Evolutionary conservation across 2,329 filamentous ascomycete species (phyloP), one percentile per base, ranked within the genome.

Genomic region (Stachybotrys elegans): DNA sequence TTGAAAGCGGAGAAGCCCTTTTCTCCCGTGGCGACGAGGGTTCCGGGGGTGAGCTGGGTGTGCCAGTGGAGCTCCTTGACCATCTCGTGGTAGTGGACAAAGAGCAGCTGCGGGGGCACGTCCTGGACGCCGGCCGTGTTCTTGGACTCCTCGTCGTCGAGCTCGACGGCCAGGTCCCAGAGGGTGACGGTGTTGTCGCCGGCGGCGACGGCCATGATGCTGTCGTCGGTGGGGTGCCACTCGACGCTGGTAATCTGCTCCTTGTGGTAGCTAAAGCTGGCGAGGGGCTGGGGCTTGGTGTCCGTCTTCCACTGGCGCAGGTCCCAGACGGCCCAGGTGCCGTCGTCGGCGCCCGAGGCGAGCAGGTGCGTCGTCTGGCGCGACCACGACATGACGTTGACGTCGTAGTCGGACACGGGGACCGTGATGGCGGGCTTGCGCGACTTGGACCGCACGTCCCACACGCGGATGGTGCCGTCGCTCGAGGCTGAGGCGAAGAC

Each of bases 21-120:
- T 58, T 90, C 86, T 9, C 93, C 93, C 1, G 93, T 98, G 2
- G 89, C 90, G 68, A 97, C 84, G 48, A 97, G 70, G 25, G 83
- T 83, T 22, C 93, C 93, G n/a, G n/a, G n/a, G 1, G 89, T 87
- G 62, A 97, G 95, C 71, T 98, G 93, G 25, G 86, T 87, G 70
- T 97, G 92, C 92, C 93, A 98, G 70, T 98, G 93, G 29, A 91
- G 71, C 69, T 98, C 93, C 78, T 96, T 97, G 45, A 90, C 90
- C 56, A 88, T 84, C 58, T 94, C 86, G 72, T 94, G 89, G 63
- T 95, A 96, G 69, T 98, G 93, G 59, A 96, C 90, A 66, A 98
- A 98, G 51, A 98, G 72, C 56, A 98, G 69, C 67, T 98, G 93
- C 5, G 93, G 89, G 46, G 93, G 93, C 50, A 97, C 89, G 50